Evolutionary conservation across 176 grass and related monocot genomes (phyloP).

Genomic region (Miscanthus lutarioriparius): DNA sequence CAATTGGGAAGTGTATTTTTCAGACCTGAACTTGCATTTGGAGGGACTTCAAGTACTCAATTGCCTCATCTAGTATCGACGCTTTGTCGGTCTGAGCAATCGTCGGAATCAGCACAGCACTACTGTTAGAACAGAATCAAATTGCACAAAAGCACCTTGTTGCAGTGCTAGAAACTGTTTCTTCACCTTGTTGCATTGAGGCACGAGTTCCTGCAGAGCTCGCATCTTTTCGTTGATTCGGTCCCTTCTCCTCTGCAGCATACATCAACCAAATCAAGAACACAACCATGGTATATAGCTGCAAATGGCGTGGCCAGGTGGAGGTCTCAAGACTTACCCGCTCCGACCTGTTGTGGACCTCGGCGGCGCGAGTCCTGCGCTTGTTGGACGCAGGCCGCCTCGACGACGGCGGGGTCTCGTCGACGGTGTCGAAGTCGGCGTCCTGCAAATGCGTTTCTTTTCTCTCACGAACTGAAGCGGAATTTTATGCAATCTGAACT

Average conservation of each 20-base stretch:
- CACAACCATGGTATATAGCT: not conserved
- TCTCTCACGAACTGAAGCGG: conserved; percentile 8
- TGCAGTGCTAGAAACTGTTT: not conserved
- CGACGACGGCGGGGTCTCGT: conserved; percentile 32
- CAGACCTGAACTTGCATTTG: conserved; percentile 95
- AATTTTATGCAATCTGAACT: not conserved
- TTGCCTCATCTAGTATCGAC: conserved; percentile 84
- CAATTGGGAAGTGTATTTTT: not conserved
- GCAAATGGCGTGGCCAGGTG: not conserved
- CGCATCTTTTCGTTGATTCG: conserved; percentile 95
- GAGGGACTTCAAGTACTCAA: conserved; percentile 92
- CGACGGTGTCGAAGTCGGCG: conserved; percentile 44
- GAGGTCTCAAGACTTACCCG: conserved; percentile 49
- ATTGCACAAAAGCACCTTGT: not conserved
- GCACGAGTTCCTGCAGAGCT: conserved; percentile 85
- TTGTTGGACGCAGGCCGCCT: conserved; percentile 47
- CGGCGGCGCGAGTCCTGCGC: conserved; percentile 74
- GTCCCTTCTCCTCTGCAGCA: conserved; percentile 77
- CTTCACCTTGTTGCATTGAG: conserved; percentile 82
- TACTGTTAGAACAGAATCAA: not conserved
- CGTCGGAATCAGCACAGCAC: not conserved
- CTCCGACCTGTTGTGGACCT: conserved; percentile 91
- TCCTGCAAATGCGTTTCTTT: conserved; percentile 44
- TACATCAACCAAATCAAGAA: conserved; percentile 17
- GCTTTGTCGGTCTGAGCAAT: conserved; percentile 81